phyloP scores from a whole-genome alignment of 2,329 filamentous ascomycete genomes.

The Alternaria triticina region DNA sequence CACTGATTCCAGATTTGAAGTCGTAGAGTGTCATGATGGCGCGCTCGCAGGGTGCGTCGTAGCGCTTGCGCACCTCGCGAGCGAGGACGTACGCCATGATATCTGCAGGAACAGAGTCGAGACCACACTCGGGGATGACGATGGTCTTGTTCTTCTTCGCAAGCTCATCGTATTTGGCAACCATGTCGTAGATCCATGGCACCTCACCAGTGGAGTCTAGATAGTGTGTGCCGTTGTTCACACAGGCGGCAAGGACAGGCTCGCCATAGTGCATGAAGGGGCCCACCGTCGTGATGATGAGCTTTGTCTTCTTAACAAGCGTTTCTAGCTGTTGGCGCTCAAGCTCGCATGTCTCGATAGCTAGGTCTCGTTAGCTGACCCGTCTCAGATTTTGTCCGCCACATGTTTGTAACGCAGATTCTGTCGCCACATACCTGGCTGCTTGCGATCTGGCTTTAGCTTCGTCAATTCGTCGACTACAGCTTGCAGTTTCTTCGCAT shows the following conservation, averaged over 20 bases:
- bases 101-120: conserved; percentile 68
- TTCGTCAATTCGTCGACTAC: conserved; percentile 71
- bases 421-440: conserved; percentile 64
- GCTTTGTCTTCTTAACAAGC: conserved; percentile 62
- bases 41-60: conserved; percentile 58
- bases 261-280: conserved; percentile 70
- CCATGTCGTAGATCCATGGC: conserved; percentile 68
- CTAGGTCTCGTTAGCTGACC: conserved; percentile 29
- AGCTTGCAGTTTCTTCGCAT: conserved; percentile 73
- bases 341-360: conserved; percentile 50
- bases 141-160: conserved; percentile 67
- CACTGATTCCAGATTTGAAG: conserved; percentile 57
- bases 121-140: conserved; percentile 64
- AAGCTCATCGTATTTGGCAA: conserved; percentile 65
- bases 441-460: conserved; percentile 71
- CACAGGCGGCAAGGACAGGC: conserved; percentile 69
- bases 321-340: conserved; percentile 57
- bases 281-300: conserved; percentile 67
- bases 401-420: background rate
- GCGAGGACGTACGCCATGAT: conserved; percentile 62
- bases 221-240: conserved; percentile 70
- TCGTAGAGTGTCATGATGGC: conserved; percentile 62
- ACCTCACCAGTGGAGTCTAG: conserved; percentile 70
- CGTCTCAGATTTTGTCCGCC: background rate
- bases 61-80: conserved; percentile 59